Evolutionary conservation across 2,329 filamentous ascomycete genomes (phyloP).

Genomic region (Acephala macrosclerotiorum): DNA sequence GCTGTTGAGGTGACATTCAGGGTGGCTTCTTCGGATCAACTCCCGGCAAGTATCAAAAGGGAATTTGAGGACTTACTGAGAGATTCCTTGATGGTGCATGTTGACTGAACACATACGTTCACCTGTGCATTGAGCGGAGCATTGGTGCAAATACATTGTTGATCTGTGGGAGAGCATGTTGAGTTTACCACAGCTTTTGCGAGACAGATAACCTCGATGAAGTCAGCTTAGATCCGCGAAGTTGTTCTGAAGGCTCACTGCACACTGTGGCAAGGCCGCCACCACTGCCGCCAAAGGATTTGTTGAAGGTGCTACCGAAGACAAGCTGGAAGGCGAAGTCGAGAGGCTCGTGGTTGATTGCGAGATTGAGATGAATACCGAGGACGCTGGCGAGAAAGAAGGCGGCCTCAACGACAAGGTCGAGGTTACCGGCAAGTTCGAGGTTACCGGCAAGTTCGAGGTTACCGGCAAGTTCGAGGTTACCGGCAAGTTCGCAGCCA

Average conservation of each 20-base stretch:
- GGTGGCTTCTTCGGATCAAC: slow-evolving; percentile 35
- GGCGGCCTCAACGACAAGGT: too few relatives aligned
- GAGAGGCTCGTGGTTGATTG: background rate
- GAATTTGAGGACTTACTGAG: slow-evolving; percentile 41
- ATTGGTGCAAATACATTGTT: slow-evolving; percentile 50
- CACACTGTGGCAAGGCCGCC: background rate
- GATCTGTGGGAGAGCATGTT: slow-evolving; percentile 47
- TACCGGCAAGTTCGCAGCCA: background rate
- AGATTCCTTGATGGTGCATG: slow-evolving; percentile 48
- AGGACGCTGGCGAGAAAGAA: too few relatives aligned
- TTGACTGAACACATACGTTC: slow-evolving; percentile 44
- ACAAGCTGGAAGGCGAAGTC: background rate
- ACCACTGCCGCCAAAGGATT: background rate
- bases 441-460: too few relatives aligned
- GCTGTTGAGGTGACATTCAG: slow-evolving; percentile 22
- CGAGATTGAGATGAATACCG: background rate
- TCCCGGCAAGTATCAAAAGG: slow-evolving; percentile 47
- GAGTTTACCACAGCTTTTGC: slow-evolving; percentile 37
- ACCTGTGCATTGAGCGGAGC: slow-evolving; percentile 43
- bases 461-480: too few relatives aligned
- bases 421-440: background rate
- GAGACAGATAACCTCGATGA: slow-evolving; percentile 30
- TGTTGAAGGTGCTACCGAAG: background rate
- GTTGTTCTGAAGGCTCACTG: background rate
- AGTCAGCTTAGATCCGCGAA: background rate